These are phyloP conservation scores for Rhamnella rubrinervis DNA, from an alignment of 331 rosid species.

Conservation along the genomic window DNA sequence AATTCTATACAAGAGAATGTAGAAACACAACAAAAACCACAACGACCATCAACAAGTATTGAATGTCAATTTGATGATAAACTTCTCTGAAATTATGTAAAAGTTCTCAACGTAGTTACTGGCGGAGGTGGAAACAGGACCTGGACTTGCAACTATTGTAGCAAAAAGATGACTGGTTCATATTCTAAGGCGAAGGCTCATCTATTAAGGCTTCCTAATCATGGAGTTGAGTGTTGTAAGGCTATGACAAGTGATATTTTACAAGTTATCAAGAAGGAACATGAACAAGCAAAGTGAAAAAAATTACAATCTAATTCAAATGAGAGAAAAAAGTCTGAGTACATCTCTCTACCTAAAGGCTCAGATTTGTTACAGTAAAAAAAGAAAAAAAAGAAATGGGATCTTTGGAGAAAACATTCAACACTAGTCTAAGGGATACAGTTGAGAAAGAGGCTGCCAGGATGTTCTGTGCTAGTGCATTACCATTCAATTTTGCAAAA, in stretches of 20 bases:
- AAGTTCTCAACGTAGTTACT: too few relatives aligned
- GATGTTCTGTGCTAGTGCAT: neutral
- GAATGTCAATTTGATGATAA: too few relatives aligned
- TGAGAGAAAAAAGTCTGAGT: neutral
- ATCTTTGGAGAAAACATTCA: neutral
- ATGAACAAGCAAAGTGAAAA: neutral
- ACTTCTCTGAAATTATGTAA: too few relatives aligned
- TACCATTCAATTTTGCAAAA: neutral
- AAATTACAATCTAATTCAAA: neutral
- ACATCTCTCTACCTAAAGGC: neutral
- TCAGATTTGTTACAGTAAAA: neutral
- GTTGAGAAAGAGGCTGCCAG: neutral
- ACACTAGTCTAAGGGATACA: neutral
- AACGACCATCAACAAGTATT: too few relatives aligned
- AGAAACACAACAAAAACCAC: too few relatives aligned
- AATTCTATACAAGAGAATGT: too few relatives aligned
- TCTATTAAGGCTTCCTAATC: neutral
- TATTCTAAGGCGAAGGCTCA: neutral
- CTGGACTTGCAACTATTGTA: too few relatives aligned
- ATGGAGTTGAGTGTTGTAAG: neutral
- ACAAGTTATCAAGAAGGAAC: neutral
- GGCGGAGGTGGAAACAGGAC: too few relatives aligned
- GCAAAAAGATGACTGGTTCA: neutral
- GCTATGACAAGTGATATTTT: neutral
- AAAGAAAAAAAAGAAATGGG: neutral